Evolutionary conservation across 805 yeast species (phyloP).

Genomic region (Saccharomycopsis schoenii): DNA sequence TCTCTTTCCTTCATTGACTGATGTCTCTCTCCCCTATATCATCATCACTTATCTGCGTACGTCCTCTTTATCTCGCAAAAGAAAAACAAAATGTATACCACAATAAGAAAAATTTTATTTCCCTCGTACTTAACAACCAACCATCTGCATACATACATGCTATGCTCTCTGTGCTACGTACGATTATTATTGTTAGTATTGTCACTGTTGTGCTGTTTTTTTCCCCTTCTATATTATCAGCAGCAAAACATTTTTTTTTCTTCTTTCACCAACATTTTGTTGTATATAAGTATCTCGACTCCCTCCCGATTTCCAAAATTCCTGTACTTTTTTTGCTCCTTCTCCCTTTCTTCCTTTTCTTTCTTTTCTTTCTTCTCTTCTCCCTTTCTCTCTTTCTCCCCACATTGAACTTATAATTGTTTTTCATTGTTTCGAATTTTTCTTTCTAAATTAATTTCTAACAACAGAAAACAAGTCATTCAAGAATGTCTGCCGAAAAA

Average conservation of each 20-base stretch:
- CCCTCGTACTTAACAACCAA: neutral
- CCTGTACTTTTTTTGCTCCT: neutral
- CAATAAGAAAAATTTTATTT: neutral
- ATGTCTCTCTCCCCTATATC: neutral
- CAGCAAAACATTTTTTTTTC: neutral
- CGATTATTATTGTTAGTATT: neutral
- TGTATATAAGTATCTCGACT: neutral
- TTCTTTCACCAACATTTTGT: neutral
- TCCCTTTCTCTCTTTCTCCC: neutral
- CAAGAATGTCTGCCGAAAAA: constrained; percentile 13
- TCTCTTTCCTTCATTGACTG: neutral
- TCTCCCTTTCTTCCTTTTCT: no score
- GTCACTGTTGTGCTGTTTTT: neutral
- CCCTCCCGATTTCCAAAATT: constrained; percentile 2
- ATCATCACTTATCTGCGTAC: constrained; percentile 1
- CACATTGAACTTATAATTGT: neutral
- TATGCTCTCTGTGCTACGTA: no score
- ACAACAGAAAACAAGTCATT: neutral
- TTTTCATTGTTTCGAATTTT: neutral
- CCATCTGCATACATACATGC: constrained; percentile 2
- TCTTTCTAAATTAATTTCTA: neutral
- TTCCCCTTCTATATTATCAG: no score
- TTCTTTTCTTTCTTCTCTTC: neutral
- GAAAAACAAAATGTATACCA: neutral
- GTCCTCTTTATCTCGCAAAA: neutral